A percentile compares a stretch with the other conserved stretches of the same genome.
Conservation (phyloP, 306 rosid species). For the Medicago arabica region DNA sequence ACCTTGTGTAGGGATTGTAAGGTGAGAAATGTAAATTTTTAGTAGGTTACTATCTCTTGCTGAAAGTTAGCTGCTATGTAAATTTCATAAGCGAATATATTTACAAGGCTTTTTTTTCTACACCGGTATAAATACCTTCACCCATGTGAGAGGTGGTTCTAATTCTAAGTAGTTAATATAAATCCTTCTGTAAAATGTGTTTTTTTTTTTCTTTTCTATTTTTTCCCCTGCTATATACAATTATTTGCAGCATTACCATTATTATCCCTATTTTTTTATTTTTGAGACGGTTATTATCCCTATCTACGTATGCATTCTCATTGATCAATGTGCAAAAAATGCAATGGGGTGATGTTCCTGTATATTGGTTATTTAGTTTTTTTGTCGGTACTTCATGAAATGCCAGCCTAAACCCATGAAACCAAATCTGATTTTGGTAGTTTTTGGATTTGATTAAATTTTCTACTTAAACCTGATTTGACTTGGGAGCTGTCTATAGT, state of each 20-base stretch:
- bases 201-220: too few relatives aligned
- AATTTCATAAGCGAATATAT: conserved; percentile 67
- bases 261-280: neutral
- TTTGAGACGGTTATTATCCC: neutral
- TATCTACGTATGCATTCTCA: too few relatives aligned
- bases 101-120: conserved; percentile 43
- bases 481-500: too few relatives aligned
- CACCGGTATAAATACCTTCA: conserved; percentile 42
- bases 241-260: neutral
- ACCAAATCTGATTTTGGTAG: too few relatives aligned
- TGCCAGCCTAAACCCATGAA: too few relatives aligned
- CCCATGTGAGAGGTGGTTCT: conserved; percentile 38
- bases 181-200: conserved; percentile 19
- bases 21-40: conserved; percentile 89
- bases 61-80: conserved; percentile 72
- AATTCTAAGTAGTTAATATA: conserved; percentile 38
- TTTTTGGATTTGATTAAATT: too few relatives aligned
- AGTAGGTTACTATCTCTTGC: conserved; percentile 73
- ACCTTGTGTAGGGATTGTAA: conserved; percentile 77
- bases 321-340: too few relatives aligned
- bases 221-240: neutral
- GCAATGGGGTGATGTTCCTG: too few relatives aligned
- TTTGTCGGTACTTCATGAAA: too few relatives aligned
- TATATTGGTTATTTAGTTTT: too few relatives aligned
- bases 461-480: too few relatives aligned